Conservation (phyloP, 176 grass and related monocot species). For the Triticum dicoccoides region DNA sequence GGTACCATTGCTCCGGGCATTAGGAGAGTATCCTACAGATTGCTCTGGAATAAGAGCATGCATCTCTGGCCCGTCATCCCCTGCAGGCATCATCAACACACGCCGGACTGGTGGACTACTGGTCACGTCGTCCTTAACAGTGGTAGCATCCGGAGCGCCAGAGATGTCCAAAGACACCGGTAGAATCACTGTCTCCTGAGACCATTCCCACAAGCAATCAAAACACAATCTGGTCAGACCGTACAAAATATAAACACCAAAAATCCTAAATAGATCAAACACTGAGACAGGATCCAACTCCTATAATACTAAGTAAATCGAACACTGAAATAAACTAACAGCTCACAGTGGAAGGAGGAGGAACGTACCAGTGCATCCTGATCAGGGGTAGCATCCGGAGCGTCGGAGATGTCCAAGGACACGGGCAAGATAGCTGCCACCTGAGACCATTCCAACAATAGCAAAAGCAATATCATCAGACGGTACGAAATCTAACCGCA, state of each 20-base stretch:
- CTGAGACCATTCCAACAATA: conserved; percentile 19
- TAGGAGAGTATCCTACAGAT: conserved; percentile 30
- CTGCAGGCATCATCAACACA: conserved; percentile 26
- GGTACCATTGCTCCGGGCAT: conserved; percentile 28
- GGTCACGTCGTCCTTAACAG: conserved; percentile 1
- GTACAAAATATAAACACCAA: neutral
- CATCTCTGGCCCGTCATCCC: conserved; percentile 21
- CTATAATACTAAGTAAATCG: neutral
- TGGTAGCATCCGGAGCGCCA: conserved; percentile 12
- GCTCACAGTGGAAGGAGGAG: conserved; percentile 38
- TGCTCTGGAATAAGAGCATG: conserved; percentile 29
- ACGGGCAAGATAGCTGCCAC: conserved; percentile 9
- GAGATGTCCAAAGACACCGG: conserved; percentile 25
- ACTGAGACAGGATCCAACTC: neutral
- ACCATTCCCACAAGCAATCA: conserved; percentile 17
- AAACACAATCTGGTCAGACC: conserved; percentile 31
- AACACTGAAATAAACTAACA: neutral
- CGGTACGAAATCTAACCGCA: neutral
- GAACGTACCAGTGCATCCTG: conserved; percentile 9
- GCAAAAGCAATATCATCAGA: conserved; percentile 33
- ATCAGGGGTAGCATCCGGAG: conserved; percentile 24
- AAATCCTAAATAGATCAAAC: conserved; percentile 1
- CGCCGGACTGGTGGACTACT: conserved; percentile 20
- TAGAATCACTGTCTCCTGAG: conserved; percentile 26
- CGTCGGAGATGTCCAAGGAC: conserved; percentile 7